Percentiles rank a stretch among this genome's conserved stretches.
These are phyloP conservation scores for Stemphylium lycopersici DNA, from an alignment of 2,329 filamentous ascomycete genomes.

Conservation along the genomic window DNA sequence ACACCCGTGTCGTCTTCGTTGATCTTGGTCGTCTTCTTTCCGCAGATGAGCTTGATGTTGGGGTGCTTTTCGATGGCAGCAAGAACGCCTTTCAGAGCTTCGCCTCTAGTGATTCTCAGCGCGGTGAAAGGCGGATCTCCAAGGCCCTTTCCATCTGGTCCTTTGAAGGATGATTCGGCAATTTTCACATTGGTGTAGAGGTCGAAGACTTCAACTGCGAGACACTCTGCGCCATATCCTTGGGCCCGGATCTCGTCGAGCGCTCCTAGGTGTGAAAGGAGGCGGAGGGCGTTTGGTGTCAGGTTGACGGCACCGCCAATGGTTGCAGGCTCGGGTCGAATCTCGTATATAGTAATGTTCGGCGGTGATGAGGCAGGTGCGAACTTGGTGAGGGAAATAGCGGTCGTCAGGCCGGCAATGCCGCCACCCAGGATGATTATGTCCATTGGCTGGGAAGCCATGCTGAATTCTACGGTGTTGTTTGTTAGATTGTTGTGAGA, in stretches of 20 bases:
- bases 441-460: constrained; percentile 21
- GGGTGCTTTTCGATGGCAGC: constrained; percentile 48
- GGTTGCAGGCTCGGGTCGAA: constrained; percentile 53
- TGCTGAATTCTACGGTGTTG: background rate
- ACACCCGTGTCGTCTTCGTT: constrained; percentile 50
- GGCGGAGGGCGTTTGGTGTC: constrained; percentile 65
- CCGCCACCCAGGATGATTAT: constrained; percentile 43
- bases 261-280: constrained; percentile 57
- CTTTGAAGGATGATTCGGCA: constrained; percentile 52
- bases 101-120: constrained; percentile 53
- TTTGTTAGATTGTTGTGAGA: background rate
- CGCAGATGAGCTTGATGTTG: constrained; percentile 53
- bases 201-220: constrained; percentile 55
- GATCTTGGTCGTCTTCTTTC: constrained; percentile 52
- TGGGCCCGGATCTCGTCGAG: constrained; percentile 52
- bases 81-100: constrained; percentile 52
- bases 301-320: constrained; percentile 67
- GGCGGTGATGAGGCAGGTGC: constrained; percentile 44
- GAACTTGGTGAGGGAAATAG: constrained; percentile 55
- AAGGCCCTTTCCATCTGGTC: constrained; percentile 51
- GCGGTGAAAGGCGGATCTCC: constrained; percentile 54
- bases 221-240: constrained; percentile 51
- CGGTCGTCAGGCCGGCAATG: constrained; percentile 44
- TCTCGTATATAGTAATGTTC: constrained; percentile 56
- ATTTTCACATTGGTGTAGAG: constrained; percentile 51